A percentile compares a stretch with the other conserved stretches of the same genome.
Conservation (phyloP, 208 protist genomes). For the Trypanosoma boissoni region DNA sequence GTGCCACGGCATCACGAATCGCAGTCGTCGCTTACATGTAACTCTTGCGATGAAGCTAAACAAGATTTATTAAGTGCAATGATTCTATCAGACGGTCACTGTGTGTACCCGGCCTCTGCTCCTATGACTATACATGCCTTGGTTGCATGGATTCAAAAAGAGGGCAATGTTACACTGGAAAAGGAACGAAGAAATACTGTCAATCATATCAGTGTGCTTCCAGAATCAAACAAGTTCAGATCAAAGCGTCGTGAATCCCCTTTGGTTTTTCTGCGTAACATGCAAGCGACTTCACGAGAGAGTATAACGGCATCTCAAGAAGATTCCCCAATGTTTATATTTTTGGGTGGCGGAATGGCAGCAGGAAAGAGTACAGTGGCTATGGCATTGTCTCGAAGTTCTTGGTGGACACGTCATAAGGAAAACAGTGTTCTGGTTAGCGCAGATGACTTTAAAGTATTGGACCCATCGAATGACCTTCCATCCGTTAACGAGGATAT, state of each 20-base stretch:
- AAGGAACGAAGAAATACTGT: conserved; percentile 40
- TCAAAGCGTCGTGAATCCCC: conserved; percentile 56
- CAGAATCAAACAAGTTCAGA: conserved; percentile 56
- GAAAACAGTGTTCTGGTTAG: conserved; percentile 74
- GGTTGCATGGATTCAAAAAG: conserved; percentile 56
- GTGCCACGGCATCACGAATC: background rate
- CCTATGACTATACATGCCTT: conserved; percentile 37
- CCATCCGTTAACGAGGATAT: conserved; percentile 30
- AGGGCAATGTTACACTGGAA: conserved; percentile 34
- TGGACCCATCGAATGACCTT: conserved; percentile 10
- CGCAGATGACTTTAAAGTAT: conserved; percentile 82
- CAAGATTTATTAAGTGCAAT: conserved; percentile 23
- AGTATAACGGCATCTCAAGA: background rate
- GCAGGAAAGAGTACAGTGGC: conserved; percentile 85
- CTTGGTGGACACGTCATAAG: conserved; percentile 76
- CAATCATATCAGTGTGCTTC: conserved; percentile 43
- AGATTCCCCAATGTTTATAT: conserved; percentile 76
- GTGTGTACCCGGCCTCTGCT: conserved; percentile 36
- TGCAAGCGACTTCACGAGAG: conserved; percentile 34
- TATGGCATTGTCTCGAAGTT: conserved; percentile 59
- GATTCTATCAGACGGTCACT: conserved; percentile 19
- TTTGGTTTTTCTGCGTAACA: conserved; percentile 52
- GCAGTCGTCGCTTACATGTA: background rate
- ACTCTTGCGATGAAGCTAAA: background rate
- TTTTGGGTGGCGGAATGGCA: conserved; percentile 88